Percentiles rank a stretch among this genome's conserved stretches.
Evolutionary conservation across 352 stramenopile species (phyloP).

Genomic region (Pythium brachiatum): DNA sequence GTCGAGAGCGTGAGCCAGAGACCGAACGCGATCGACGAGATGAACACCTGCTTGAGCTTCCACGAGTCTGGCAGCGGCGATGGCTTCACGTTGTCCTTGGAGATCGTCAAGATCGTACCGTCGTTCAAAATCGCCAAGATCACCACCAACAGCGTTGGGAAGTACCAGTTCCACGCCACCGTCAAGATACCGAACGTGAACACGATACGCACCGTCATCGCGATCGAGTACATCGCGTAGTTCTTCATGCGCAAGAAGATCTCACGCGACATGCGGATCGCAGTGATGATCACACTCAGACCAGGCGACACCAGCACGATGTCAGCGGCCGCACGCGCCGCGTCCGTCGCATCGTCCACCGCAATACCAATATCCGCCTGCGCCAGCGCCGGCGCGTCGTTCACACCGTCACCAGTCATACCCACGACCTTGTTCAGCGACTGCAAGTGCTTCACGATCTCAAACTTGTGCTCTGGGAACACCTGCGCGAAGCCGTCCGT

Average conservation of each 20-base stretch:
- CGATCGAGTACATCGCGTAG: slow-evolving; percentile 91
- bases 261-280: slow-evolving; percentile 82
- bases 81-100: slow-evolving; percentile 70
- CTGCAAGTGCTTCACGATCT: slow-evolving; percentile 90
- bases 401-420: slow-evolving; percentile 90
- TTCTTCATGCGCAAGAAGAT: slow-evolving; percentile 93
- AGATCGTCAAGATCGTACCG: slow-evolving; percentile 81
- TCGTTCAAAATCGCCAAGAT: slow-evolving; percentile 91
- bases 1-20: slow-evolving; percentile 66
- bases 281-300: slow-evolving; percentile 87
- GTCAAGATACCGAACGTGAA: slow-evolving; percentile 87
- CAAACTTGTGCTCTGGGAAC: slow-evolving; percentile 91
- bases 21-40: slow-evolving; percentile 64
- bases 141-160: slow-evolving; percentile 86
- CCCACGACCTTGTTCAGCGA: slow-evolving; percentile 77
- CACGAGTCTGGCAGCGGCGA: slow-evolving; percentile 64
- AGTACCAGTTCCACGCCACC: slow-evolving; percentile 87
- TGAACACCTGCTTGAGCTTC: slow-evolving; percentile 72
- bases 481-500: slow-evolving; percentile 94
- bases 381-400: slow-evolving; percentile 88
- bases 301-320: slow-evolving; percentile 88
- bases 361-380: slow-evolving; percentile 92
- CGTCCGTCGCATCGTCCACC: slow-evolving; percentile 87
- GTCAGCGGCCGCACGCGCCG: slow-evolving; percentile 85
- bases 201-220: slow-evolving; percentile 87